phyloP scores from a whole-genome alignment of 2,329 filamentous ascomycete species.

The Anthostomella pinea region DNA sequence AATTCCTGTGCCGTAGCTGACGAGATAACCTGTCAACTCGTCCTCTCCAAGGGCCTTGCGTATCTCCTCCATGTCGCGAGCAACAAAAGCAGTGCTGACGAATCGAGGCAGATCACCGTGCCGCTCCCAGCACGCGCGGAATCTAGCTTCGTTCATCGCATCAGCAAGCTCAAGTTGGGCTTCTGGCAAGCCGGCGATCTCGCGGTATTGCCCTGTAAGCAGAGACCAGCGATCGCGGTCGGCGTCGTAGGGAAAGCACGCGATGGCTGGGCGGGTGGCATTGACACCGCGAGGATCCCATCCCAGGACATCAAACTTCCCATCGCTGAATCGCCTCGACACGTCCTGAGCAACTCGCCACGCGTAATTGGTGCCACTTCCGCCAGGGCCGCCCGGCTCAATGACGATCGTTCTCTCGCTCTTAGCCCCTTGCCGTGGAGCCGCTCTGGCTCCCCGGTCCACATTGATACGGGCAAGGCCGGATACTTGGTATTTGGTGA shows the following conservation, averaged over 20 bases:
- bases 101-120: slow-evolving; percentile 47
- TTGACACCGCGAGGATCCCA: slow-evolving; percentile 56
- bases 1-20: slow-evolving; percentile 52
- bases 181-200: slow-evolving; percentile 33
- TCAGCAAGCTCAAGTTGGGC: slow-evolving; percentile 42
- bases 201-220: slow-evolving; percentile 37
- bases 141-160: slow-evolving; percentile 44
- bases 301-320: slow-evolving; percentile 46
- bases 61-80: slow-evolving; percentile 48
- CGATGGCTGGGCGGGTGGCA: slow-evolving; percentile 40
- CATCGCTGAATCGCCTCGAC: slow-evolving; percentile 40
- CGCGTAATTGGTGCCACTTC: slow-evolving; percentile 42
- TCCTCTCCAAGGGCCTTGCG: slow-evolving; percentile 44
- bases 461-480: slow-evolving; percentile 35
- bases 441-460: background rate
- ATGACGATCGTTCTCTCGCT: slow-evolving; percentile 48
- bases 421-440: slow-evolving; percentile 31
- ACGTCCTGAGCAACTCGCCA: slow-evolving; percentile 38
- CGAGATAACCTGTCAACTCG: slow-evolving; percentile 47
- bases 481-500: slow-evolving; percentile 48
- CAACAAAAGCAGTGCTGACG: slow-evolving; percentile 44
- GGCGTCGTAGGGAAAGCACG: slow-evolving; percentile 46
- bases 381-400: slow-evolving; percentile 50
- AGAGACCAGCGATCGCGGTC: slow-evolving; percentile 47
- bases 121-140: slow-evolving; percentile 41